These are phyloP conservation scores for Graphilbum ipis-grandicollis DNA, from an alignment of 2,329 filamentous ascomycete species.

Conservation along the genomic window DNA sequence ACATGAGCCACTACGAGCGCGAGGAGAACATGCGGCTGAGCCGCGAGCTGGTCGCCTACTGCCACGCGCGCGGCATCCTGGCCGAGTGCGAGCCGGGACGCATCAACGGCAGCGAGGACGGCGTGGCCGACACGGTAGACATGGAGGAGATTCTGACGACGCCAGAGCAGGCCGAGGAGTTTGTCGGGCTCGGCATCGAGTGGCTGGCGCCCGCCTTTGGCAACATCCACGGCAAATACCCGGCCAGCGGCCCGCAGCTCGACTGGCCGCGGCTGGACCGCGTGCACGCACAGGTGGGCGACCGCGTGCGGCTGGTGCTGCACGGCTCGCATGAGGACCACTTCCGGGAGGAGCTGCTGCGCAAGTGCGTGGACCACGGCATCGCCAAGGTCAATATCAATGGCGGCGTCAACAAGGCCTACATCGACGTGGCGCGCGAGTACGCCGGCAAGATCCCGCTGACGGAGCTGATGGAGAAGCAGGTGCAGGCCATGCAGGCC, in stretches of 20 bases:
- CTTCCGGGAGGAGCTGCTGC: slow-evolving; percentile 27
- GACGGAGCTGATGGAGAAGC: slow-evolving; percentile 28
- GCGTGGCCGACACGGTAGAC: slow-evolving; percentile 42
- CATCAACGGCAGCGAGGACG: slow-evolving; percentile 45
- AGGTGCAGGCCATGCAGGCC: slow-evolving; percentile 27
- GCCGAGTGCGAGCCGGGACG: slow-evolving; percentile 53
- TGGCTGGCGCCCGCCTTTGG: slow-evolving; percentile 61
- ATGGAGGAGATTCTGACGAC: slow-evolving; percentile 40
- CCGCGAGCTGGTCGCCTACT: slow-evolving; percentile 43
- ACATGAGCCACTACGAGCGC: slow-evolving; percentile 55
- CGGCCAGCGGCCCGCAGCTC: slow-evolving; percentile 41
- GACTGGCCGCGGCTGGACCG: slow-evolving; percentile 36
- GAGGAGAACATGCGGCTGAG: slow-evolving; percentile 48
- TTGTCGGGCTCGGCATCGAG: slow-evolving; percentile 54
- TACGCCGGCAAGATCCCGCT: slow-evolving; percentile 25
- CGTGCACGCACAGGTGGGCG: slow-evolving; percentile 25
- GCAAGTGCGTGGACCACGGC: slow-evolving; percentile 24
- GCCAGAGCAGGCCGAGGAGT: slow-evolving; percentile 50
- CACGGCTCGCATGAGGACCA: slow-evolving; percentile 25
- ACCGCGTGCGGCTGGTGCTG: slow-evolving; percentile 26
- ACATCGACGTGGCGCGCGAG: slow-evolving; percentile 24
- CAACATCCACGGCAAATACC: slow-evolving; percentile 61
- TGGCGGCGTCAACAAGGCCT: slow-evolving; percentile 32
- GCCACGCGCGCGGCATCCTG: slow-evolving; percentile 43
- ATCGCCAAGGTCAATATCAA: slow-evolving; percentile 34